Conservation (phyloP, 2,329 filamentous ascomycete genomes). For the Zopfia rhizophila region DNA sequence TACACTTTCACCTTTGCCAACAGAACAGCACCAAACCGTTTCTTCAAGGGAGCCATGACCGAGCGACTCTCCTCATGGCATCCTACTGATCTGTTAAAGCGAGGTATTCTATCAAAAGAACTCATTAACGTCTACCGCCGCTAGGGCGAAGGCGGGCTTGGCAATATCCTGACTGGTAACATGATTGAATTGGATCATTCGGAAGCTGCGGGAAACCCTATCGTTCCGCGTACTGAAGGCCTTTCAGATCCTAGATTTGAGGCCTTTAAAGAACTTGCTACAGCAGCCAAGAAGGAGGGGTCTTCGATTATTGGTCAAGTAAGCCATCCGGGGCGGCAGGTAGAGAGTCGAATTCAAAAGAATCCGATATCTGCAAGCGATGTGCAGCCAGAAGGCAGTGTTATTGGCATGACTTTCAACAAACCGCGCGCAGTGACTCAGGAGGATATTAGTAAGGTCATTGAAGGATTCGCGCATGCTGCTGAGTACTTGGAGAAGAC, state of each 20-base stretch:
- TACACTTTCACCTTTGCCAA: constrained; percentile 61
- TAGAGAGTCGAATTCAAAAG: constrained; percentile 55
- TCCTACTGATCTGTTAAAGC: constrained; percentile 60
- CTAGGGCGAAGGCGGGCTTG: constrained; percentile 62
- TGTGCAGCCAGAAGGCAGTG: constrained; percentile 43
- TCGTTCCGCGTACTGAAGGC: constrained; percentile 65
- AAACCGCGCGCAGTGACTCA: constrained; percentile 65
- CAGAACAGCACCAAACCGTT: constrained; percentile 70
- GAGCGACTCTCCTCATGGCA: constrained; percentile 72
- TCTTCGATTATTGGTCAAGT: constrained; percentile 70
- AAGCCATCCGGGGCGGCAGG: constrained; percentile 71
- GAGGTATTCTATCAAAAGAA: constrained; percentile 65
- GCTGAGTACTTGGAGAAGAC: constrained; percentile 71
- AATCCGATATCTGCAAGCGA: constrained; percentile 63
- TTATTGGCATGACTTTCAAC: constrained; percentile 61
- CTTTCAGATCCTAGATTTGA: constrained; percentile 69
- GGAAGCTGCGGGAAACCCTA: constrained; percentile 66
- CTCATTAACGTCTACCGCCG: constrained; percentile 64
- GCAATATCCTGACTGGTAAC: constrained; percentile 70
- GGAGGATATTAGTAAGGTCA: constrained; percentile 65
- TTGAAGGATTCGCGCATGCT: constrained; percentile 70
- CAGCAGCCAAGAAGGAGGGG: constrained; percentile 65
- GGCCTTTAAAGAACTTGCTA: constrained; percentile 67
- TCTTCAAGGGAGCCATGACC: constrained; percentile 74
- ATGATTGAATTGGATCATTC: constrained; percentile 72